Evolutionary conservation across 331 rosid species (phyloP).

Genomic region (Rhamnella rubrinervis): DNA sequence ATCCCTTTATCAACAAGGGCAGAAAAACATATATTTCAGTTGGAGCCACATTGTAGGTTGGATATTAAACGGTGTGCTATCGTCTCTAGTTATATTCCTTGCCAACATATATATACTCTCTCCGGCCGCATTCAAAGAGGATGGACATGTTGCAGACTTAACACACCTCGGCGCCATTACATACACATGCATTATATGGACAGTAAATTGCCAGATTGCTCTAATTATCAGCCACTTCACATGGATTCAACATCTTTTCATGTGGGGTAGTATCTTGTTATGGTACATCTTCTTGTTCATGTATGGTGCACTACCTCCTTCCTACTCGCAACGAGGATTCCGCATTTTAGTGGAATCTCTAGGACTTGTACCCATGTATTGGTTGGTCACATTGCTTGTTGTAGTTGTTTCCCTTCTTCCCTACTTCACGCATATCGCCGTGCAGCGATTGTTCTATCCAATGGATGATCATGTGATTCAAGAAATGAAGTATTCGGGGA

Average conservation of each 20-base stretch:
- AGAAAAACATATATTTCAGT: constrained; percentile 24
- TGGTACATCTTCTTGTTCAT: constrained; percentile 34
- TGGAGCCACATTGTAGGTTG: constrained; percentile 35
- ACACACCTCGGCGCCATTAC: constrained; percentile 21
- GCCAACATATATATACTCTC: constrained; percentile 13
- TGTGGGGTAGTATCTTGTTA: constrained; percentile 37
- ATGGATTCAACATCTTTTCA: constrained; percentile 41
- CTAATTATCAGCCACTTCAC: constrained; percentile 35
- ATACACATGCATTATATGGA: constrained; percentile 39
- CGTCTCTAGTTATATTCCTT: constrained; percentile 30
- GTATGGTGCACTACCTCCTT: constrained; percentile 25
- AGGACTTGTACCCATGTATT: constrained; percentile 26
- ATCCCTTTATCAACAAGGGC: constrained; percentile 35
- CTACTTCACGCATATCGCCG: constrained; percentile 22
- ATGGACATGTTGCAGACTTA: constrained; percentile 28
- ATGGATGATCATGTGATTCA: constrained; percentile 39
- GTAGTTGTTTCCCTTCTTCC: constrained; percentile 30
- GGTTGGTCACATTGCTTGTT: constrained; percentile 32
- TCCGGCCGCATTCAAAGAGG: constrained; percentile 6
- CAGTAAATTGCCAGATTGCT: constrained; percentile 41
- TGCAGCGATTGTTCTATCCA: constrained; percentile 33
- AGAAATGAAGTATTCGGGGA: constrained; percentile 31
- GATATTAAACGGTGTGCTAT: constrained; percentile 29
- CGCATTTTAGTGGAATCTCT: constrained; percentile 22
- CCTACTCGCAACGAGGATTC: constrained; percentile 20